Conservation (phyloP, 768 basidiomycete species). For the Collybia sordida region DNA sequence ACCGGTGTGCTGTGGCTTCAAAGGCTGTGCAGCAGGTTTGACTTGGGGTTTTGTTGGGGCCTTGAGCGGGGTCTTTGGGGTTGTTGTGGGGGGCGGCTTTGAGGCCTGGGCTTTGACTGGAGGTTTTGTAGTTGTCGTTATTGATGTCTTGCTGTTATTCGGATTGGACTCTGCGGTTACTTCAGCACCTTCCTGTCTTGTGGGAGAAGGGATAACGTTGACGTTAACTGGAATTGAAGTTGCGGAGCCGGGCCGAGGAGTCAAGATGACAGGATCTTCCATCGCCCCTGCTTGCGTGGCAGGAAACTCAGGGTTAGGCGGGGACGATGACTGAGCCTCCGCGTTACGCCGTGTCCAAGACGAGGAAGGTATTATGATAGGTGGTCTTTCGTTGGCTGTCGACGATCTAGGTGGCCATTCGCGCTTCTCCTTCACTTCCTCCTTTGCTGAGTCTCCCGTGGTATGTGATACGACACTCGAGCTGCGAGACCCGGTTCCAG, state of each 20-base stretch:
- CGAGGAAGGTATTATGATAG: constrained; percentile 33
- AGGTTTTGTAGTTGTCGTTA: constrained; percentile 24
- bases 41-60: constrained; percentile 18
- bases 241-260: constrained; percentile 19
- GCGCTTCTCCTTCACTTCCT: constrained; percentile 66
- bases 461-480: constrained; percentile 67
- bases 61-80: constrained; percentile 23
- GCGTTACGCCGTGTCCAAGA: constrained; percentile 31
- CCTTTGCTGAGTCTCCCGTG: constrained; percentile 62
- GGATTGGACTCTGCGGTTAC: constrained; percentile 7
- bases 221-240: constrained; percentile 14
- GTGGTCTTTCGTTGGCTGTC: constrained; percentile 31
- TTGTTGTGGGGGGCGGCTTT: constrained; percentile 8
- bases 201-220: constrained; percentile 2
- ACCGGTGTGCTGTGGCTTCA: constrained; percentile 39
- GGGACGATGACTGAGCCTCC: constrained; percentile 18
- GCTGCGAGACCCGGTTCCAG: constrained; percentile 47
- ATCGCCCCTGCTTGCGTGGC: constrained; percentile 17
- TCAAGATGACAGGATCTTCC: constrained; percentile 13
- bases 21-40: constrained; percentile 19
- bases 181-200: constrained; percentile 7
- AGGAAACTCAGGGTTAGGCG: constrained; percentile 16
- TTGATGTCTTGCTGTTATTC: constrained; percentile 13
- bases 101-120: constrained; percentile 13
- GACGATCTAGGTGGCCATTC: constrained; percentile 73